Evolutionary conservation across 306 rosid species (phyloP).

Genomic region (Carpinus viminea): DNA sequence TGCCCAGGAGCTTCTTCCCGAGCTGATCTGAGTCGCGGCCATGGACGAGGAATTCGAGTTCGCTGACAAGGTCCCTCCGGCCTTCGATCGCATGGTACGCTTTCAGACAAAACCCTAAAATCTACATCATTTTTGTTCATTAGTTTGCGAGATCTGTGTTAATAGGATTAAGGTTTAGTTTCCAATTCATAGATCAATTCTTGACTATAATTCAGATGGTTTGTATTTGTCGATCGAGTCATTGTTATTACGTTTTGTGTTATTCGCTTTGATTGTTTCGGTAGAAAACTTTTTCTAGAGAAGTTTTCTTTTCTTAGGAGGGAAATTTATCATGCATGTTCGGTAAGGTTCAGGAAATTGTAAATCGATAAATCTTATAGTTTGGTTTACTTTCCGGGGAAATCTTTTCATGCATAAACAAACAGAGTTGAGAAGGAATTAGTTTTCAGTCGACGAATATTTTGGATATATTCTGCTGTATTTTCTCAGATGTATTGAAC

Average conservation of each 20-base stretch:
- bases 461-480: not conserved
- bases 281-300: not conserved
- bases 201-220: not conserved
- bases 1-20: not conserved
- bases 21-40: slow-evolving; percentile 33
- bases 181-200: not conserved
- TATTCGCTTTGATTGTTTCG: not conserved
- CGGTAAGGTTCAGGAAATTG: not conserved
- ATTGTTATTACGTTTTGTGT: not conserved
- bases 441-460: not conserved
- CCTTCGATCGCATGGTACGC: slow-evolving; percentile 51
- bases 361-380: not conserved
- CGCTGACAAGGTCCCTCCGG: slow-evolving; percentile 43
- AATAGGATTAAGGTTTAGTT: not conserved
- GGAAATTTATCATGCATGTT: not conserved
- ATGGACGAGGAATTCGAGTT: slow-evolving; percentile 53
- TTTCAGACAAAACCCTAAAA: not conserved
- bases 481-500: not conserved
- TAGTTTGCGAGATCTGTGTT: not conserved
- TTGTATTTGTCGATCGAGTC: not conserved
- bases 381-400: not conserved
- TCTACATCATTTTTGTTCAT: not conserved
- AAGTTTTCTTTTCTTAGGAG: not conserved
- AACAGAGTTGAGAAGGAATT: not conserved
- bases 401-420: not conserved